Evolutionary conservation across 495 filamentous ascomycete species (phyloP).

Genomic region (Pyrenula massariospora): DNA sequence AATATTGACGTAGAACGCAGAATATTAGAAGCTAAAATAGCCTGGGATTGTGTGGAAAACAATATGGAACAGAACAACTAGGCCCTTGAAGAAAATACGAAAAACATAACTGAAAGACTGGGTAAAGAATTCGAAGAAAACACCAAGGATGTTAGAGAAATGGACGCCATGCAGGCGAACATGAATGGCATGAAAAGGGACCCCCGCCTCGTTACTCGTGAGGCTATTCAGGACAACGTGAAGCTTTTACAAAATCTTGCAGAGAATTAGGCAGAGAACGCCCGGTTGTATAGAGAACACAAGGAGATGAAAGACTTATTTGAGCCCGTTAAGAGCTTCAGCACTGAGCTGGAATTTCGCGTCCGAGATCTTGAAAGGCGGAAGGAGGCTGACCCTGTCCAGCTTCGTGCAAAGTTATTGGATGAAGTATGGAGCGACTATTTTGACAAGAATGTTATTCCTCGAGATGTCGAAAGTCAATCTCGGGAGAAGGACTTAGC

Average conservation of each 20-base stretch:
- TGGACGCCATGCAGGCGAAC: conserved; percentile 97
- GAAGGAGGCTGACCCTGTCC: too few species aligned
- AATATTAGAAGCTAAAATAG: not conserved
- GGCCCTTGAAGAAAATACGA: conserved; percentile 30
- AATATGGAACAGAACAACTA: not conserved
- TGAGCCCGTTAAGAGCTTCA: not conserved
- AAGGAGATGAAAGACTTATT: not conserved
- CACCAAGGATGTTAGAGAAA: conserved; percentile 89
- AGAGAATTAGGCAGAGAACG: not conserved
- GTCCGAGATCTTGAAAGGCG: not conserved
- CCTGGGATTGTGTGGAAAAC: not conserved
- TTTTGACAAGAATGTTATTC: too few species aligned
- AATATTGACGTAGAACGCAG: too few species aligned
- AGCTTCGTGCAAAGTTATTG: too few species aligned
- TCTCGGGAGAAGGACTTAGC: too few species aligned
- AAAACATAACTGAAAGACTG: conserved; percentile 82
- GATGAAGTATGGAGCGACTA: too few species aligned
- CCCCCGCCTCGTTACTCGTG: not conserved
- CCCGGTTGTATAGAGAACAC: not conserved
- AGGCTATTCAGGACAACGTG: not conserved
- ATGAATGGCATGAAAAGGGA: not conserved
- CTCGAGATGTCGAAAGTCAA: too few species aligned
- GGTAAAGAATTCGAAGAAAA: not conserved
- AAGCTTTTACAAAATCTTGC: not conserved
- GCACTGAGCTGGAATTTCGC: not conserved